Evolutionary conservation across 208 protist genomes (phyloP).

Genomic region (Crithidia mellificae): DNA sequence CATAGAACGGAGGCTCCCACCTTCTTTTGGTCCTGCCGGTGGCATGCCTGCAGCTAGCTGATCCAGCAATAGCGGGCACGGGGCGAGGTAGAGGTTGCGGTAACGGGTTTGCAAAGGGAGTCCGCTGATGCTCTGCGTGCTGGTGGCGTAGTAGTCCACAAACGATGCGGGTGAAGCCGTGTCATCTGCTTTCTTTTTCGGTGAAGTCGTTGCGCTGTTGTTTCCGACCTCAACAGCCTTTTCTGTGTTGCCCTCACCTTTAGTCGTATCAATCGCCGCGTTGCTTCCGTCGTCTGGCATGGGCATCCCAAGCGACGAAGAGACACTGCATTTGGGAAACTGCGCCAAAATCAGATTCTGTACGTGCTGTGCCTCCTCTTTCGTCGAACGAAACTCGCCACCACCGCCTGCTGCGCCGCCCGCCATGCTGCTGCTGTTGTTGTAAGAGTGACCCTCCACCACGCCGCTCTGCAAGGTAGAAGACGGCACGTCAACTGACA

Average conservation of each 20-base stretch:
- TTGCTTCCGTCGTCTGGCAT: neutral
- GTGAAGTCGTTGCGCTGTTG: too few relatives aligned
- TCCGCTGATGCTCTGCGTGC: constrained; percentile 19
- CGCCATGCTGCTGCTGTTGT: too few relatives aligned
- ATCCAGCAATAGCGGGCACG: constrained; percentile 17
- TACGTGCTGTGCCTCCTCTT: neutral
- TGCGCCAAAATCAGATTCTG: neutral
- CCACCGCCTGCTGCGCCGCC: too few relatives aligned
- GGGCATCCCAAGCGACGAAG: neutral
- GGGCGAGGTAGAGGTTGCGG: constrained; percentile 26
- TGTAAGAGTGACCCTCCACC: neutral
- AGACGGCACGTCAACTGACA: neutral
- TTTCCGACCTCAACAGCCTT: too few relatives aligned
- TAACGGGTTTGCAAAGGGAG: constrained; percentile 9
- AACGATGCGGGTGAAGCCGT: neutral
- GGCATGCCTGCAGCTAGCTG: constrained; percentile 4
- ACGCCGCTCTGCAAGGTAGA: neutral
- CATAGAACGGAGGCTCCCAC: too few relatives aligned
- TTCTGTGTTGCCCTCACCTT: too few relatives aligned
- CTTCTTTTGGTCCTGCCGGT: neutral
- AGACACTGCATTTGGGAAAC: constrained; percentile 13
- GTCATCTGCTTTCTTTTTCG: neutral
- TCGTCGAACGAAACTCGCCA: neutral
- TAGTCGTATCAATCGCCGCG: neutral
- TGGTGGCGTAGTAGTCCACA: constrained; percentile 26